phyloP scores from a whole-genome alignment of 202 grass and related monocot species.

The Zizania palustris region DNA sequence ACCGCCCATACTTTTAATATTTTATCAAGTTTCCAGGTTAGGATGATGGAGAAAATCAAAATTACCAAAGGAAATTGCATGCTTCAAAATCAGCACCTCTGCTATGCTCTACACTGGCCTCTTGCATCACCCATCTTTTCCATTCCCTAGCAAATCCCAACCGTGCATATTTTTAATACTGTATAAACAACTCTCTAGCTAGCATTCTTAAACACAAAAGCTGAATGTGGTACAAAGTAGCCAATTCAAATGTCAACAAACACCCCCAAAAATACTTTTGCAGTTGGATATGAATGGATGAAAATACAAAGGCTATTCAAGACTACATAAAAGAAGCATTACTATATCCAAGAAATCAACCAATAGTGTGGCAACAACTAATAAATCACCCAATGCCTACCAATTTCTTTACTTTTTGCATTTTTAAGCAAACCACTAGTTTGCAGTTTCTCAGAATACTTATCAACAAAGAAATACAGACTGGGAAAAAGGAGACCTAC shows the following conservation, averaged over 20 bases:
- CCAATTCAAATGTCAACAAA: not conserved
- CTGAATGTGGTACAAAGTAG: not conserved
- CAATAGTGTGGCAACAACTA: not conserved
- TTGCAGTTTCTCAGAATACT: conserved; percentile 18
- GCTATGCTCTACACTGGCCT: conserved; percentile 54
- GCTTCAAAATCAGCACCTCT: conserved; percentile 64
- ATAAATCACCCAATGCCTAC: not conserved
- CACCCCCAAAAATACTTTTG: not conserved
- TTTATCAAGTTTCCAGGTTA: not conserved
- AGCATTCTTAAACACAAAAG: not conserved
- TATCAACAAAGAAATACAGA: conserved; percentile 31
- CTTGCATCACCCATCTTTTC: conserved; percentile 96
- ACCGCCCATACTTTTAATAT: not conserved
- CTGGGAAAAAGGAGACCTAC: conserved; percentile 79
- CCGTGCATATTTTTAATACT: conserved; percentile 40
- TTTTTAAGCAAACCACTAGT: not conserved
- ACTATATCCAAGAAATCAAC: not conserved
- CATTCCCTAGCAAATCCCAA: conserved; percentile 89
- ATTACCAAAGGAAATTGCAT: conserved; percentile 45
- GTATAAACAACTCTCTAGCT: conserved; percentile 30
- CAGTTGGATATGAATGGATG: not conserved
- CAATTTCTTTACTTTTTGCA: not conserved
- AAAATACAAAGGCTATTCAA: not conserved
- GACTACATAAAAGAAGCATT: not conserved
- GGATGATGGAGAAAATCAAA: conserved; percentile 16